Base-by-base conservation (phyloP, 805 yeast species). In the Candida xyloterini region DNA sequence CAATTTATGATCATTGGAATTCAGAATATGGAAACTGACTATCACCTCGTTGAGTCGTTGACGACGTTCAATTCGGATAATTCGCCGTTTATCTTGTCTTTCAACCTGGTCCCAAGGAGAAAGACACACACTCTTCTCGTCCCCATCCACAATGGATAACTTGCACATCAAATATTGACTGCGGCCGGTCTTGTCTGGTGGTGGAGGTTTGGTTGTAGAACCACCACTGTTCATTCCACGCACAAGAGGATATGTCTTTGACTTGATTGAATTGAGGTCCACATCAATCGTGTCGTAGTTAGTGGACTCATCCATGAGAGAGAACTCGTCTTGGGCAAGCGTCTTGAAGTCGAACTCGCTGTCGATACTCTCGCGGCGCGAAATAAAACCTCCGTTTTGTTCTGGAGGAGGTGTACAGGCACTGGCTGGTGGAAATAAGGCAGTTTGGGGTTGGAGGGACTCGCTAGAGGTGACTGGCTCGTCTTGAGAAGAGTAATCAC, bases 141-240 rank as follows among this genome's bases (percentile, higher is more conserved):
- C 53, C 5, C 78, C 78, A 16, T 73, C 71, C 14, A 57, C 42
- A 7, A 78, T 50, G n/a, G 63, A 58, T 33, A 79, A 59, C 38
- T 66, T 66, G 25, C 75, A 80, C n/a, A 79, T 79, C 46, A 50
- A 54, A 67, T 35, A 62, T 50, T 18, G 66, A 55, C 28, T 58
- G 48, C 20, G 65, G 48, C 26, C 46, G 25, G 27, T 41, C 23
- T 51, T 48, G 7, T 62, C 51, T 7, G 64, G 36, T 10, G 68
- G 71, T 16, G 83, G 83, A 2, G 83, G 82, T 39, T 73, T 67
- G 1, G 79, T 72, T 10, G 70, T 63, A 24, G 75, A 63, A 0
- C 83, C 82, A 15, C 84, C 83, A 3, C 80, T 76, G 23, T 76
- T 70, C 6, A 76, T 61, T 10, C 84, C 84, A 45, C 84, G 63